Base-by-base conservation (phyloP, 2,329 filamentous ascomycete species). In the Orbilia quercus region DNA sequence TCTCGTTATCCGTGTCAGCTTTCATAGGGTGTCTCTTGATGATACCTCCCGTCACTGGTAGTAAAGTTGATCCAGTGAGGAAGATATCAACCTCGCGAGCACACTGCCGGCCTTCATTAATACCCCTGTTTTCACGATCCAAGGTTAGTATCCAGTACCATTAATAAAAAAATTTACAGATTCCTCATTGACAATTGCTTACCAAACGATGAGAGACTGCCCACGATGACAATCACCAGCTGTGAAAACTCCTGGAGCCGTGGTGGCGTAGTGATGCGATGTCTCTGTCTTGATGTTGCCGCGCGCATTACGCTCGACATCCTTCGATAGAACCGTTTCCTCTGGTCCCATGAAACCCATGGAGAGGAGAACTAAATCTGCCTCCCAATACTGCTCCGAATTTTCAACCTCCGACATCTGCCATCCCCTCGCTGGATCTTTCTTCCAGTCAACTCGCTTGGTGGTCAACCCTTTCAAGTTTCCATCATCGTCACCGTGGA, bases 281-380 rank as follows among this genome's bases (percentile, higher is more conserved):
- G 90, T 85, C 28, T 92, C 85, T 7, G 94, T 97, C 89, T 97
- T 97, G 83, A 97, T 89, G 81, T 97, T 98, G 87, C 96, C 96
- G 79, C 94, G 89, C 58, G 87, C 86, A 80, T 98, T 94, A 81
- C 92, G 92, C 83, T 97, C 93, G 75, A 98, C 89, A 42, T 90
- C 86, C n/a, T 92, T 89, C 55, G 91, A 92, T 42, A 97, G 86
- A 40, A 96, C 88, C 76, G 91, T 90, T 77, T 91, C 91, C 83
- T 98, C 94, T 5, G 93, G 93, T 7, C 94, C 94, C 75, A 97
- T 83, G 89, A 98, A 98, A 80, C 94, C 94, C 94, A 98, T 97
- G 57, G 94, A 96, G 53, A 98, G 85, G 47, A 97, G 87, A 47
- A 98, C 93, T 42, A 98, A 87, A 79, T 98, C 94, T 25, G 94